Conservation (phyloP, 768 basidiomycete species). For the Nidularia pulvinata region DNA sequence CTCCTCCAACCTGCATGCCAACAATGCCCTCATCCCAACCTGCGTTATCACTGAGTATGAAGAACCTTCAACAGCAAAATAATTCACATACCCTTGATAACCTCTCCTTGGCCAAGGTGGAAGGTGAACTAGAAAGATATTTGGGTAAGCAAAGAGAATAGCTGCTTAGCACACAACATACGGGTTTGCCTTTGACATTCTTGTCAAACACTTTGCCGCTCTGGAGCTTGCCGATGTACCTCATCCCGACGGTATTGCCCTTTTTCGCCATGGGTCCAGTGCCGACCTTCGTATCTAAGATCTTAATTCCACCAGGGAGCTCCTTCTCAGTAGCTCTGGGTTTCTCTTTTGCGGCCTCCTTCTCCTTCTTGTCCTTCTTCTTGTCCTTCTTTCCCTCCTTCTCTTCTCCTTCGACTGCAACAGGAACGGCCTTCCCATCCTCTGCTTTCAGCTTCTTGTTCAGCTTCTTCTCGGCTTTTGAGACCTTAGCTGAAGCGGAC, state of each 20-base stretch:
- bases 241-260: constrained; percentile 81
- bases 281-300: constrained; percentile 77
- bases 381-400: constrained; percentile 19
- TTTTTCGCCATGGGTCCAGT: constrained; percentile 86
- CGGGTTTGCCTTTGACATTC: constrained; percentile 85
- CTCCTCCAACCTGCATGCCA: constrained; percentile 92
- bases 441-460: constrained; percentile 77
- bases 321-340: constrained; percentile 32
- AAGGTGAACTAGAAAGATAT: constrained; percentile 59
- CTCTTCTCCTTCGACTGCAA: constrained; percentile 44
- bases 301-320: constrained; percentile 72
- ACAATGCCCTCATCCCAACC: constrained; percentile 92
- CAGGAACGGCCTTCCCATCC: constrained; percentile 29
- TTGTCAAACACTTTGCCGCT: constrained; percentile 79
- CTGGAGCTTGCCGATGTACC: constrained; percentile 90
- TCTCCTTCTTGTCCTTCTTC: constrained; percentile 22
- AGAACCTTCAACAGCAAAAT: neutral
- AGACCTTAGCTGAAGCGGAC: constrained; percentile 23
- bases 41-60: constrained; percentile 16
- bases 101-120: constrained; percentile 83
- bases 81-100: constrained; percentile 74
- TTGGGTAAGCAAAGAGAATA: neutral
- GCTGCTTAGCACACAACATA: constrained; percentile 32
- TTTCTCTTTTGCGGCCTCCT: constrained; percentile 30
- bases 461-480: constrained; percentile 61